phyloP scores from a whole-genome alignment of 305 asterid genomes.

The Solanum hybrid region DNA sequence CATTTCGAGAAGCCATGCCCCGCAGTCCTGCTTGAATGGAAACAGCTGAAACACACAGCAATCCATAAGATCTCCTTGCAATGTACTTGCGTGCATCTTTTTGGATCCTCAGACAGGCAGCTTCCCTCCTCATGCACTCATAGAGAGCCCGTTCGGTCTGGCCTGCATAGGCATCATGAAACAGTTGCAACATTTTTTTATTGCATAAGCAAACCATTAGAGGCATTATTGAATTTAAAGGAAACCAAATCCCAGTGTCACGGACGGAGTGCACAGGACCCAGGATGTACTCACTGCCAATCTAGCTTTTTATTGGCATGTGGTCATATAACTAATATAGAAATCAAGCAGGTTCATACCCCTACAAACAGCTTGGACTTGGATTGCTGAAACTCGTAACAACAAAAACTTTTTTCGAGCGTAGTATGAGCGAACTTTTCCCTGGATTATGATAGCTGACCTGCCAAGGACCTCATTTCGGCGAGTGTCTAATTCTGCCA shows the following conservation, averaged over 20 bases:
- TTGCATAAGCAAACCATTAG: not conserved
- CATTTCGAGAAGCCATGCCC: conserved; percentile 52
- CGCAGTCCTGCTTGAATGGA: conserved; percentile 57
- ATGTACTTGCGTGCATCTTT: conserved; percentile 48
- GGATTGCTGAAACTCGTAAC: conserved; percentile 41
- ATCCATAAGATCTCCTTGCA: conserved; percentile 33
- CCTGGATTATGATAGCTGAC: conserved; percentile 64
- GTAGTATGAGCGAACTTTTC: conserved; percentile 41
- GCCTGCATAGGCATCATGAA: conserved; percentile 26
- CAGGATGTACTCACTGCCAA: not conserved
- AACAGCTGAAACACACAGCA: conserved; percentile 40
- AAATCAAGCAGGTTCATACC: conserved; percentile 30
- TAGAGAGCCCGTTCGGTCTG: conserved; percentile 43
- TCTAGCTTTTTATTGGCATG: not conserved
- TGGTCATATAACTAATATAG: not conserved
- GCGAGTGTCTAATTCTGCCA: conserved; percentile 73
- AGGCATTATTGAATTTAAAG: not conserved
- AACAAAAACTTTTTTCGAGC: conserved; percentile 41
- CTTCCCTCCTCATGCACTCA: conserved; percentile 42
- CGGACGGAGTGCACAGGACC: not conserved
- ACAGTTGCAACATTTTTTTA: not conserved
- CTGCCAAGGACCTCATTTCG: conserved; percentile 62
- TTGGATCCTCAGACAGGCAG: conserved; percentile 68
- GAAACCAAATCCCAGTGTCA: not conserved
- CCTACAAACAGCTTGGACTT: conserved; percentile 68